Conservation (phyloP, 2,329 filamentous ascomycete genomes). For the Verticillium nubilum region DNA sequence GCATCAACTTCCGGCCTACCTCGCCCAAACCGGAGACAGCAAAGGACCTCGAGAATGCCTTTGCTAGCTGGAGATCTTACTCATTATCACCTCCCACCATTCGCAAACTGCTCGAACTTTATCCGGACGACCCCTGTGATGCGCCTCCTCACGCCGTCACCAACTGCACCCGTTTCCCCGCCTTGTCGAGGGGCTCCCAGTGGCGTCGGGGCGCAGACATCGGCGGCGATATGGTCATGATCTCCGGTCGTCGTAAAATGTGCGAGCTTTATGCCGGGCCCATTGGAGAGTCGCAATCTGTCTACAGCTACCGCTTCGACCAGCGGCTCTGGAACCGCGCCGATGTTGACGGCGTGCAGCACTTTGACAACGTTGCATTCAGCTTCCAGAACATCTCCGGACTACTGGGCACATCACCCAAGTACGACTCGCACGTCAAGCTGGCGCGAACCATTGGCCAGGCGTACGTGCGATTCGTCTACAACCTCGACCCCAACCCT, state of each 20-base stretch:
- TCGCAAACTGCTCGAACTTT: slow-evolving; percentile 36
- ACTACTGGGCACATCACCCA: slow-evolving; percentile 36
- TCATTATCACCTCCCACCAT: slow-evolving; percentile 37
- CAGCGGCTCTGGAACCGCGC: slow-evolving; percentile 35
- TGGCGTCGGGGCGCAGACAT: slow-evolving; percentile 40
- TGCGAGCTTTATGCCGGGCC: slow-evolving; percentile 31
- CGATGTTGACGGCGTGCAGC: slow-evolving; percentile 34
- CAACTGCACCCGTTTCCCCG: slow-evolving; percentile 21
- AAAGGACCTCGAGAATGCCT: slow-evolving; percentile 33
- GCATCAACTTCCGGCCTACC: slow-evolving; percentile 28
- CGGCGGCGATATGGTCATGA: slow-evolving; percentile 43
- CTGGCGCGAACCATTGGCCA: slow-evolving; percentile 30
- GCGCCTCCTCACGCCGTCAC: slow-evolving; percentile 37
- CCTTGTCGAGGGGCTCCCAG: slow-evolving; percentile 27
- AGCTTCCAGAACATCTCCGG: slow-evolving; percentile 46
- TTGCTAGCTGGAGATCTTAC: slow-evolving; percentile 39
- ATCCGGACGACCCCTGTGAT: slow-evolving; percentile 41
- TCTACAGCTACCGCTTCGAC: slow-evolving; percentile 46
- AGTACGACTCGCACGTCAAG: slow-evolving; percentile 29
- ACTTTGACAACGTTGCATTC: slow-evolving; percentile 45
- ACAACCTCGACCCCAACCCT: slow-evolving; percentile 34
- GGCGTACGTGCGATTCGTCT: slow-evolving; percentile 38
- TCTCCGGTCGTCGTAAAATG: slow-evolving; percentile 38
- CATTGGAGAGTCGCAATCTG: slow-evolving; percentile 18
- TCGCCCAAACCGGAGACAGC: slow-evolving; percentile 34